Evolutionary conservation across 257 asterid species (phyloP).

Genomic region (Euphrasia confusa): DNA sequence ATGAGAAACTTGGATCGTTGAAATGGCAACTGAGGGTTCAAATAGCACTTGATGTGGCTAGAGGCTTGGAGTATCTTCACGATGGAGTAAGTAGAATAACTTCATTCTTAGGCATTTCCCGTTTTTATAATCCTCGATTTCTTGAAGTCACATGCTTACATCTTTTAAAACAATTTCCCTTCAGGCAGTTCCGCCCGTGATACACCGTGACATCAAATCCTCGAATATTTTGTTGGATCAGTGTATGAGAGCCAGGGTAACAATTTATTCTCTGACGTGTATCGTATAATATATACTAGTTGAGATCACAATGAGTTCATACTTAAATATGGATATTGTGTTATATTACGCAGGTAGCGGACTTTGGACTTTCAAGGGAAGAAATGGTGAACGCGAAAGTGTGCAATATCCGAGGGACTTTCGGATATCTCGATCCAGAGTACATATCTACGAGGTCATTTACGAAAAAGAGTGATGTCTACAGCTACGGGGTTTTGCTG

Average conservation of each 20-base stretch:
- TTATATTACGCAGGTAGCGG: slow-evolving; percentile 60
- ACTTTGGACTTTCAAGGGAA: slow-evolving; percentile 96
- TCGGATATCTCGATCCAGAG: slow-evolving; percentile 94
- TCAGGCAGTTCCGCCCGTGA: slow-evolving; percentile 96
- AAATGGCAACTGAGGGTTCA: slow-evolving; percentile 73
- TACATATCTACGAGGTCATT: slow-evolving; percentile 79
- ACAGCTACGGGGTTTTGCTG: slow-evolving; percentile 84
- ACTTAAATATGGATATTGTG: slow-evolving; percentile 3
- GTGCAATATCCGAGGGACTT: slow-evolving; percentile 77
- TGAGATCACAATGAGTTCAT: neutral
- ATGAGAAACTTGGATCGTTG: slow-evolving; percentile 55
- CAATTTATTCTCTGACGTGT: slow-evolving; percentile 15
- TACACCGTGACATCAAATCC: slow-evolving; percentile 89
- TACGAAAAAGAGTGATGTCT: slow-evolving; percentile 90
- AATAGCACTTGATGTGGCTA: slow-evolving; percentile 91
- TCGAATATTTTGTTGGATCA: slow-evolving; percentile 90
- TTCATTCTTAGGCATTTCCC: slow-evolving; percentile 8
- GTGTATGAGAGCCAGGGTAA: slow-evolving; percentile 86
- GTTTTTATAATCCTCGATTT: neutral
- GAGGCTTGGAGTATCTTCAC: slow-evolving; percentile 98
- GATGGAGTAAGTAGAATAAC: slow-evolving; percentile 67
- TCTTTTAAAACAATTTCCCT: slow-evolving; percentile 15
- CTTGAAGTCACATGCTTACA: slow-evolving; percentile 7
- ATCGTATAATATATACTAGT: too few species aligned
- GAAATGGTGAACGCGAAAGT: slow-evolving; percentile 68